Evolutionary conservation across 805 yeast species (phyloP), one percentile per base, ranked within the genome.

Genomic region (Ogataea trehaloabstinens): DNA sequence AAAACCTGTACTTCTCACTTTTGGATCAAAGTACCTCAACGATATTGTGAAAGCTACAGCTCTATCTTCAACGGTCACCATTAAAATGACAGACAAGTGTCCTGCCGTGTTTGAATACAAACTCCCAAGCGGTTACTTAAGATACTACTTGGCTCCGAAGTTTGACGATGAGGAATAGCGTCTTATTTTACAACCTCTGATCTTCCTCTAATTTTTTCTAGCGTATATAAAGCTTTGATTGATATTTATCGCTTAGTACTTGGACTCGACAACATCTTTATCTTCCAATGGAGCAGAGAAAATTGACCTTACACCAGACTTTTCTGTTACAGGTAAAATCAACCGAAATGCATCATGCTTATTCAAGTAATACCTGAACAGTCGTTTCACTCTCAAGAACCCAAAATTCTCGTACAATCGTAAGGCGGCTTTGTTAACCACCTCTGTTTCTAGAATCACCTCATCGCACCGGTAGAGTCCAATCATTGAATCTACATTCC

Each of bases 91-190:
- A 15, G 91, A 85, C 56, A 88, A 85, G 60, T 82, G 93, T 12
- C 99, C 99, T 24, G 95, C 97, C 29, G 70, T 89, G 63, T 88
- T 93, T 59, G 97, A 91, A 69, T 93, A 83, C 70, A 84, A 83
- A 66, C 73, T 93, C 60, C 82, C 88, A 46, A 85, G 91, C 64
- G 99, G 99, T 38, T 86, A 87, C 67, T 73, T 93, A 63, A 83
- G 96, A 63, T 93, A 85, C 78, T 93, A 86, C 77, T 76, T 93
- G 64, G 99, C 99, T 53, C 99, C 99, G 44, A 91, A 93, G 75
- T 88, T 93, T 62, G 96, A 85, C 50, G 98, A 90, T 48, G 95
- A 86, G 48, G 93, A 85, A 49, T 78, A 68, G 24, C 31, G 40
- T 29, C 20, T 18, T 38, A 10, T 15, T 15, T 31, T 10, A 19